These are phyloP conservation scores for Penicillium sp. DNA, from an alignment of 2,329 filamentous ascomycete species.

Conservation along the genomic window DNA sequence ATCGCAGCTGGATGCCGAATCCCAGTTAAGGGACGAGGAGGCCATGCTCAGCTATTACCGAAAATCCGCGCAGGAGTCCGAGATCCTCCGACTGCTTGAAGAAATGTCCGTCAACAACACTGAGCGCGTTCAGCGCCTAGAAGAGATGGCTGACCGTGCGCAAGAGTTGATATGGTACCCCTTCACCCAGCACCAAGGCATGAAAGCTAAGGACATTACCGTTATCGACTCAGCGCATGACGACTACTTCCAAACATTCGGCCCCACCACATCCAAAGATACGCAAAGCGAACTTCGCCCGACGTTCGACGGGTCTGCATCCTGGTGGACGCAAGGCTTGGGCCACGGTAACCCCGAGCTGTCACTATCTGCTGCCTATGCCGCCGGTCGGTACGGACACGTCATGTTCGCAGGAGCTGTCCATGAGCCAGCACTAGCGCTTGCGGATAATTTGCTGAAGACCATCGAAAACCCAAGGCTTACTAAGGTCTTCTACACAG, in stretches of 20 bases:
- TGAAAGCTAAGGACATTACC: constrained; percentile 55
- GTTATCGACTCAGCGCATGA: constrained; percentile 72
- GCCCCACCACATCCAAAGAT: constrained; percentile 18
- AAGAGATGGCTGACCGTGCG: constrained; percentile 55
- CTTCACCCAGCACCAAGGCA: constrained; percentile 67
- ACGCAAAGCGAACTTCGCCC: constrained; percentile 45
- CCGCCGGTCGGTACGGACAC: constrained; percentile 74
- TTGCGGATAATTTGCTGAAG: constrained; percentile 57
- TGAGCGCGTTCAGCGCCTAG: constrained; percentile 50
- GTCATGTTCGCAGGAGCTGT: constrained; percentile 77
- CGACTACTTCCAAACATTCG: constrained; percentile 63
- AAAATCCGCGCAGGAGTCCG: constrained; percentile 33
- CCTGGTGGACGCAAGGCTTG: constrained; percentile 85
- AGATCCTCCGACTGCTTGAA: constrained; percentile 42
- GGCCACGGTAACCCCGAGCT: constrained; percentile 68
- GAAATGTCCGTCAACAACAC: constrained; percentile 48
- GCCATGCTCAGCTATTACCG: constrained; percentile 59
- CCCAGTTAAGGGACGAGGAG: constrained; percentile 43
- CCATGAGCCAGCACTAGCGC: constrained; percentile 64
- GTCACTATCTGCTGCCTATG: constrained; percentile 66
- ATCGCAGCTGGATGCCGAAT: constrained; percentile 19
- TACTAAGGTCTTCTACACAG: constrained; percentile 67
- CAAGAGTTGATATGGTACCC: constrained; percentile 70
- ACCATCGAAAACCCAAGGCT: constrained; percentile 57
- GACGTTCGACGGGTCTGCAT: constrained; percentile 74